Evolutionary conservation across 441 rosid genomes (phyloP).

Genomic region (Corymbia calophylla): DNA sequence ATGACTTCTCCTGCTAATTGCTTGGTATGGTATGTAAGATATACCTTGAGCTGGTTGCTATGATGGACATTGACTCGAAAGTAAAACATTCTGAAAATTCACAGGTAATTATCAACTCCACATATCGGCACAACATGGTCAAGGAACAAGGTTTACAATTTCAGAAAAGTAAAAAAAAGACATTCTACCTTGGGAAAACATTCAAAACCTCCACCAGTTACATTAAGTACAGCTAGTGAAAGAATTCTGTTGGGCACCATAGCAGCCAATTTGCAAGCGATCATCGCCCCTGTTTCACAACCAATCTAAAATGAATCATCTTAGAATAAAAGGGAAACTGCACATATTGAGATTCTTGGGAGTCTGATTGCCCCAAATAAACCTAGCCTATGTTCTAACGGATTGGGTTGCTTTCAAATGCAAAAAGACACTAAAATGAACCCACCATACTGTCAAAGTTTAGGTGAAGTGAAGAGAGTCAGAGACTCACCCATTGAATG

Average conservation of each 20-base stretch:
- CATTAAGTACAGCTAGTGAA: slow-evolving; percentile 87
- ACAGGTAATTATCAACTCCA: background rate
- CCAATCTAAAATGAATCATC: background rate
- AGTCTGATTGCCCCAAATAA: background rate
- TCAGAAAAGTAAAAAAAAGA: background rate
- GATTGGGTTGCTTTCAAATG: background rate
- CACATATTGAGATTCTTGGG: background rate
- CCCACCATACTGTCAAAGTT: background rate
- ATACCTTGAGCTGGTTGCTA: background rate
- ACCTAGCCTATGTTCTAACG: background rate
- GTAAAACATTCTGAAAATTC: background rate
- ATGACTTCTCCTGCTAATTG: background rate
- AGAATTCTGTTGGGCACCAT: slow-evolving; percentile 73
- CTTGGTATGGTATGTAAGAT: background rate
- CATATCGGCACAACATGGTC: background rate
- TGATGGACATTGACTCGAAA: background rate
- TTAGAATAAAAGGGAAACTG: background rate
- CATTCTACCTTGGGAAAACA: slow-evolving; percentile 84
- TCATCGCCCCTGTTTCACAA: slow-evolving; percentile 80
- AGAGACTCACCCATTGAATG: slow-evolving; percentile 87
- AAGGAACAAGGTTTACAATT: background rate
- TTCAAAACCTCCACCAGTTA: slow-evolving; percentile 95
- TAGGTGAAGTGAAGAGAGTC: background rate
- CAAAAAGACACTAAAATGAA: background rate
- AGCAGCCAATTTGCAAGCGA: slow-evolving; percentile 89